Evolutionary conservation across 345 rosid species (phyloP), one percentile per base, ranked within the genome.

Genomic region (Cardamine occulta): DNA sequence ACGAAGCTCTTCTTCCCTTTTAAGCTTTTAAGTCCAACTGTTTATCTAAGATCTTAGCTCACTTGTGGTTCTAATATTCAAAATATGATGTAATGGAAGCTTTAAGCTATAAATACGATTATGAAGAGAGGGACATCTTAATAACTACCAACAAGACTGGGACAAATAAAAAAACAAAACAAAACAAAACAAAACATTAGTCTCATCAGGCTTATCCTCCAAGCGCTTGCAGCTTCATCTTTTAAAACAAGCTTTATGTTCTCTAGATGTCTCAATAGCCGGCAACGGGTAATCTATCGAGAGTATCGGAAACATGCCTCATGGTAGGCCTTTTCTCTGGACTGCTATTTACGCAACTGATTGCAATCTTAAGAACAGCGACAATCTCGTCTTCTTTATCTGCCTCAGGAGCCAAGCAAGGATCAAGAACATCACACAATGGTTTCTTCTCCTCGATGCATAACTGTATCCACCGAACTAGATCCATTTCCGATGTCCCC

Each of bases 391-490:
- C 98, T 83, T 95, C 97, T 72, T 85, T 88, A 23, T 90, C 91
- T 7, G 63, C 82, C 42, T 90, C 99, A 11, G 89, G 87, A 28
- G 80, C 85, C 63, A 92, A 79, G 78, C 78, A 82, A 4, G 96
- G 96, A 84, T 95, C 96, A 60, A 95, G 82, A 77, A 92, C 93
- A 76, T 92, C 96, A 1, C 82, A 73, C 48, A 95, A 84, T 15
- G 94, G 93, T 71, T 87, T 90, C 82, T 92, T 87, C 80, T 92
- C 96, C 68, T 92, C 99, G 10, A 95, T 90, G 87, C 96, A 95
- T 61, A 82, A 65, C 75, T 89, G 89, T 73, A 95, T 83, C 98
- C 97, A 95, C 45, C 82, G 82, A 19, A 90, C 97, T 21, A 93
- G 84, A 81, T 87, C 89, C 84, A 87, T 84, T 59, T 95, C 98